Evolutionary conservation across 2,329 filamentous ascomycete genomes (phyloP), one percentile per base, ranked within the genome.

Genomic region (Didymella keratinophila): DNA sequence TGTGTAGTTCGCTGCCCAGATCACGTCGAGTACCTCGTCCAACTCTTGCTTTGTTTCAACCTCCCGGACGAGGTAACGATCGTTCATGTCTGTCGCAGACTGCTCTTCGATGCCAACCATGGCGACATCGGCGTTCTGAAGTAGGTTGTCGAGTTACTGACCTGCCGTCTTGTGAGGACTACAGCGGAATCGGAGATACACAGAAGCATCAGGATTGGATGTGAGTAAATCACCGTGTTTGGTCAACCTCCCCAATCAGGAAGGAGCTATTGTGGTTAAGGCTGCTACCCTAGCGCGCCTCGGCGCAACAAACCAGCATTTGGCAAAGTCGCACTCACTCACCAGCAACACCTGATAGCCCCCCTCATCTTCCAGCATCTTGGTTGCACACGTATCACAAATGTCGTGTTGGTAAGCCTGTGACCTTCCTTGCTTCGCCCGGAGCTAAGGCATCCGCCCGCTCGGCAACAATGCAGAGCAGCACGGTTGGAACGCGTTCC

Each of bases 1-100:
- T 21, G 61, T 64, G 47, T 76, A 69, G 47, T 76, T 76, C 12
- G 73, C 74, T 14, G 66, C 66, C 72, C 73, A 75, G 21, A 76
- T 73, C 18, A 75, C 70, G 16, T 73, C 66, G 59, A 74, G 58
- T 27, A 75, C 68, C 20, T 50, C 49, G 53, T 72, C 68, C 62
- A 76, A 56, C 59, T 76, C 71, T 65, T 70, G 51, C 57, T 52
- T 68, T 6, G 66, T 69, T 39, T 63, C 54, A 34, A 67, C 69
- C 51, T 72, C 62, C 47, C 68, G 68, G 20, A 75, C 60, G 16
- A 64, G 53, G 52, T 72, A 75, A 41, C 64, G 63, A 37, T 61
- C 48, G 42, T 60, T 62, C 64, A 67, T 70, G 57, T 55, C 37
- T 30, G 50, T 56, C 44, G 56, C 34, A 55, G 52, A 50, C 43